Evolutionary conservation across 352 stramenopile genomes (phyloP).

Genomic region (Pythium chondricola): DNA sequence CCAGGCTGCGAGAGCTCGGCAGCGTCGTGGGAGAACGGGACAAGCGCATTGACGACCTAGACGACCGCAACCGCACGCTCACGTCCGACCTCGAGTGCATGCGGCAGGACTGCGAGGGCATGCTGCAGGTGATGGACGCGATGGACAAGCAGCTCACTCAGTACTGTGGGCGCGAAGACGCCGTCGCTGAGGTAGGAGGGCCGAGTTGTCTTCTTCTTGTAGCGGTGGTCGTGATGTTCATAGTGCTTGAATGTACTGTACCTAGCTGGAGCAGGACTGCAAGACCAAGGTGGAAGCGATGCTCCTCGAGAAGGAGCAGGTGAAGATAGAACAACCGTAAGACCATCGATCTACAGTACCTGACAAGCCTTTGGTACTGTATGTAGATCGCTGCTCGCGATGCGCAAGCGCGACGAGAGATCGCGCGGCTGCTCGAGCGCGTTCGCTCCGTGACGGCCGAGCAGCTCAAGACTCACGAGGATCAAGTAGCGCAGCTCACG

Average conservation of each 20-base stretch:
- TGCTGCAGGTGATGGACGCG: constrained; percentile 71
- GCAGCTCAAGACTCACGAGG: constrained; percentile 44
- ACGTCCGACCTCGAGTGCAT: constrained; percentile 58
- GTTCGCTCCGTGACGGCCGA: constrained; percentile 40
- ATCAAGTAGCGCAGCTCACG: constrained; percentile 20
- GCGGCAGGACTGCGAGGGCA: constrained; percentile 73
- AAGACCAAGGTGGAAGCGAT: constrained; percentile 64
- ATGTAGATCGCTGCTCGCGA: constrained; percentile 58
- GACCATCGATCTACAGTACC: not conserved
- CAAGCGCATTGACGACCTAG: constrained; percentile 40
- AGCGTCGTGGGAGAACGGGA: constrained; percentile 48
- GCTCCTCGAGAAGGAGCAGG: constrained; percentile 73
- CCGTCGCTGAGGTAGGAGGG: constrained; percentile 50
- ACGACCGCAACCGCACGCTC: constrained; percentile 31
- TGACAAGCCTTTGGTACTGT: too few species aligned
- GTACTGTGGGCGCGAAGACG: constrained; percentile 67
- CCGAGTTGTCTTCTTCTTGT: not conserved
- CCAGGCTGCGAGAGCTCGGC: constrained; percentile 56
- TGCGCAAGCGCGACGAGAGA: constrained; percentile 56
- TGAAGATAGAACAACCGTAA: constrained; percentile 10
- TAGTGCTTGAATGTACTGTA: not conserved
- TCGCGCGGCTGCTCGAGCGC: constrained; percentile 55
- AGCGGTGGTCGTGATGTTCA: not conserved
- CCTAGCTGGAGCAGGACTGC: constrained; percentile 61
- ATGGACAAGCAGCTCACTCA: constrained; percentile 84